Evolutionary conservation across 2,329 filamentous ascomycete genomes (phyloP), one percentile per base, ranked within the genome.

Genomic region (Calonectria hongkongensis): DNA sequence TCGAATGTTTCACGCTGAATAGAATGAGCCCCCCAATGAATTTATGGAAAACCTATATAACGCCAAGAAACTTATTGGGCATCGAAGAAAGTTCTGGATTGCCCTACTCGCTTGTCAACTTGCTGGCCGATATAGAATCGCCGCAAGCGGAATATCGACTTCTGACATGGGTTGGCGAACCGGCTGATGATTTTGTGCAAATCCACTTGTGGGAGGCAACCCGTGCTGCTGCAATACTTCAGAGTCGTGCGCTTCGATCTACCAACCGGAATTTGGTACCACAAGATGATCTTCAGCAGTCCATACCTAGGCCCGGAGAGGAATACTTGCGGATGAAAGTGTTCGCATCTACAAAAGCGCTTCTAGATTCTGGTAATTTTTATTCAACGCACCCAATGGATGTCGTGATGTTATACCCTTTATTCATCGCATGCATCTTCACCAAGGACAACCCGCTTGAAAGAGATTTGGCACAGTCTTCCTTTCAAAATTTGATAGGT

Each of bases 201-300:
- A 71, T 71, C 9, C 62, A 71, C 33, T 25, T 71, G 9, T 71
- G 68, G 68, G 68, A 71, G 12, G 68, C 68, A 15, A 66, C 66
- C 10, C 68, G 68, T 6, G 33, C 63, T 2, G 68, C 68, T 2
- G 63, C 43, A 10, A 62, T 71, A 15, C 50, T 71, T 12, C 68
- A 71, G n/a, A 62, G 45, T 27, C 68, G 68, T 2, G 62, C 62
- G 10, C 63, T 71, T 41, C 62, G 36, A 13, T 27, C 63, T 1
- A 5, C 4, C 18, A 45, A 2, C 33, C 33, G 21, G 18, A 60
- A 10, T 41, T 25, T 39, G 25, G 25, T 18, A 13, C 13, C 10
- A 1, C 18, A 30, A 39, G 4, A 54, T 10, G 15, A 16, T 18
- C 18, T 15, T 15, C 13, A 13, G 1, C 27, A 3, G 33, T 18